Evolutionary conservation across 225 moss, liverwort and hornwort genomes (phyloP), one percentile per base, ranked within the genome.

Genomic region (Polytrichum commune): DNA sequence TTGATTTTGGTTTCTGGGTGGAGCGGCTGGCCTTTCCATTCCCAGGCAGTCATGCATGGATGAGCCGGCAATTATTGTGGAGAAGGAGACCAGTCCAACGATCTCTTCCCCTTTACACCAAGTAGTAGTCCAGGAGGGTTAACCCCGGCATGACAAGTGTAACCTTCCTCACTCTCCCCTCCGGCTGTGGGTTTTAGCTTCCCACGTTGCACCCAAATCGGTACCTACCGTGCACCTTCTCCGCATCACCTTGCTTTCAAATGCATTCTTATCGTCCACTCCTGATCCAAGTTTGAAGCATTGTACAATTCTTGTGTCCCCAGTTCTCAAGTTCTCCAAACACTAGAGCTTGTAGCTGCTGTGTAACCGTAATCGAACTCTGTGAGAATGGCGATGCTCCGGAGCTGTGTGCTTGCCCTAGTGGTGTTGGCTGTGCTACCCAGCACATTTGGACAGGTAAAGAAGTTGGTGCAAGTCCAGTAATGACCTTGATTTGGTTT

Each of bases 391-490:
- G 30, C 62, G 29, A 46, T 16, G 10, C 28, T 69, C 18, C 54
- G 69, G 32, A 69, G 65, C 74, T 76, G 55, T 18, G 38, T 79
- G 60, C 56, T 82, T 53, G 79, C 46, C 26, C 32, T 82, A 9
- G 25, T 74, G 73, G 2, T 74, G 67, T 27, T 74, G 23, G 65
- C 68, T 8, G 46, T 63, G 10, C 68, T 28, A 1, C 65, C 72
- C 16, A 60, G 29, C 29, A 5, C 38, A 9, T 71, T 61, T 38
- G 71, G 61, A 27, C 61, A 61, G 71, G 71, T 62, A 55, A 26
- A 5, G 53, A 22, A 67, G 46, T 46, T 46, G 13, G 30, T 27
- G 65, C 46, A 46, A 46, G 46, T 16, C 32, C 1, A 32, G 7
- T 7, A 32, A 32, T 32, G 32, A 32, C 8, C 32, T 32, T 32